Base-by-base conservation (phyloP, 2,329 filamentous ascomycete genomes). In the Talaromyces rugulosus region DNA sequence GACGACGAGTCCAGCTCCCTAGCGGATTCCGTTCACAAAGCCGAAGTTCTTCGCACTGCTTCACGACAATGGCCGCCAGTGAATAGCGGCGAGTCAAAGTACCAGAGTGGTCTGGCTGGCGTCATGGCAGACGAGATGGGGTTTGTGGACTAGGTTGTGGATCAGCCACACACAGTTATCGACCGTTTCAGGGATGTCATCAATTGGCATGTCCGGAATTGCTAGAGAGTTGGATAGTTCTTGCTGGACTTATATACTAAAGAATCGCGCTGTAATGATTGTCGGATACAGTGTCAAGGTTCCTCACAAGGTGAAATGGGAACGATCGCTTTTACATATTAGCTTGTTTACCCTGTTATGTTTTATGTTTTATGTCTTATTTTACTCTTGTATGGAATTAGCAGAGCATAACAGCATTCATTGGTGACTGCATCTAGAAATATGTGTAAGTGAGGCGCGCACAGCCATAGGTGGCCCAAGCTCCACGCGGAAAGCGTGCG, bases 51-150 rank as follows among this genome's bases (percentile, higher is more conserved):
- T 53, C 74, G 81, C 42, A 65, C 70, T 63, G 70, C 69, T 51
- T 75, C 78, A 62, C 77, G 76, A 62, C 64, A 69, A 30, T 85
- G 83, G 82, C 83, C 83, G 40, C 82, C 82, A 12, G 74, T 77
- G 11, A 78, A 80, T 64, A 78, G 77, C 64, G 77, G 75, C 18
- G 74, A 73, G 31, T 74, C 80, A 65, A 72, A 78, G 58, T 71
- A 74, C 54, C 74, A 76, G 16, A 76, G 69, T 58, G 79, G 80
- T 0, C 68, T 85, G 50, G 78, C 77, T 31, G 78, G 78, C 52
- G 79, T 85, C n/a, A 77, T 85, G 72, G 81, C 83, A 63, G 82
- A 85, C 63, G 83, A 86, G 69, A 78, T 86, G 78, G 82, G 83
- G 4, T 84, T 81, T 68, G 71, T 84, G 67, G 82, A 84, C 69